Percentiles rank a stretch among this genome's conserved stretches.
Conservation (phyloP, 345 rosid genomes). For the Geranium brycei region DNA sequence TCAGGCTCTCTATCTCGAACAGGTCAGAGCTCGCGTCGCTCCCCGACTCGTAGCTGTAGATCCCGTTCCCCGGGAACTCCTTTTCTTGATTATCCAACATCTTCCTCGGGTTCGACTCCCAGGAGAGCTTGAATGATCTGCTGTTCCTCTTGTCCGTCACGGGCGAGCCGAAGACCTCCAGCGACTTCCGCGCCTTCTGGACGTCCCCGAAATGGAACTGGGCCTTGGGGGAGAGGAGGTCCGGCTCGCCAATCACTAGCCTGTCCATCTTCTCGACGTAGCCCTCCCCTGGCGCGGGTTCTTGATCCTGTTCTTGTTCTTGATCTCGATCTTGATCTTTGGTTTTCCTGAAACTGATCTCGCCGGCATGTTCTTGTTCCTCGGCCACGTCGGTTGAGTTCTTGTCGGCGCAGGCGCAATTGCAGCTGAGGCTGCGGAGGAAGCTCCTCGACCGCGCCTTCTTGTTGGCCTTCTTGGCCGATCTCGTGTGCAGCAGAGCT, state of each 20-base stretch:
- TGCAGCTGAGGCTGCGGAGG: slow-evolving; percentile 46
- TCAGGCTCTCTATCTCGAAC: slow-evolving; percentile 71
- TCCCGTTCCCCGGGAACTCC: slow-evolving; percentile 12
- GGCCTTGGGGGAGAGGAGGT: slow-evolving; percentile 17
- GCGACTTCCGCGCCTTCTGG: slow-evolving; percentile 31
- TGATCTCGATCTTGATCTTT: too few relatives aligned
- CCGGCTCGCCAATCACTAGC: slow-evolving; percentile 12
- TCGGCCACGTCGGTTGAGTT: slow-evolving; percentile 33
- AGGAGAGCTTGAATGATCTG: slow-evolving; percentile 24
- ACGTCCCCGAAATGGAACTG: slow-evolving; percentile 6
- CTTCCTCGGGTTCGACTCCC: slow-evolving; percentile 27
- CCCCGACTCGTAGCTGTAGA: slow-evolving; percentile 25
- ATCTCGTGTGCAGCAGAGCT: slow-evolving; percentile 18
- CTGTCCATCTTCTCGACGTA: slow-evolving; percentile 5
- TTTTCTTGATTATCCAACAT: slow-evolving; percentile 11
- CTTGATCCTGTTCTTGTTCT: too few relatives aligned
- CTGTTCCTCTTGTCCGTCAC: slow-evolving; percentile 18
- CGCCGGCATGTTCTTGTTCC: slow-evolving; percentile 18
- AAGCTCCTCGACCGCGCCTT: slow-evolving; percentile 28
- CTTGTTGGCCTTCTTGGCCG: slow-evolving; percentile 18
- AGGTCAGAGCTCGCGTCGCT: slow-evolving; percentile 79
- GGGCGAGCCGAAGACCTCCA: slow-evolving; percentile 56
- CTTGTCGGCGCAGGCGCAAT: slow-evolving; percentile 42
- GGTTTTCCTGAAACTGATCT: slow-evolving; percentile 24
- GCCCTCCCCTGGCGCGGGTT: slow-evolving; percentile 5